These are phyloP conservation scores for Suillus placidus DNA, from an alignment of 768 basidiomycete genomes.

Conservation along the genomic window DNA sequence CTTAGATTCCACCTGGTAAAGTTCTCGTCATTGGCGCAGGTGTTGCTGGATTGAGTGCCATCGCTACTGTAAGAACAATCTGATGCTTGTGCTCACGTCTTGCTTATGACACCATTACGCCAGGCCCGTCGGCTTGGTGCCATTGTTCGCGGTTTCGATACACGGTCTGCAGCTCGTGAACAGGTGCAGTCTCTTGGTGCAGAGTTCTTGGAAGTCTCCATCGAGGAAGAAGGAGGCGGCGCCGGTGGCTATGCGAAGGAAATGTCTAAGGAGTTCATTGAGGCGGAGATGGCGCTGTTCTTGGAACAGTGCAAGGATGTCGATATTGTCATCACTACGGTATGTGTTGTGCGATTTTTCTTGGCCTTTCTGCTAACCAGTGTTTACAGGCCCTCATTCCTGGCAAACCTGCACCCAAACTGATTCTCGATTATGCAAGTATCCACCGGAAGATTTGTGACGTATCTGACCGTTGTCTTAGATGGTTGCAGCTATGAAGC, in stretches of 20 bases:
- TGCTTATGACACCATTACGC: not conserved
- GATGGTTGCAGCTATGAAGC: constrained; percentile 91
- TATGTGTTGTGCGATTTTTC: constrained; percentile 22
- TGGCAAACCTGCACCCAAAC: constrained; percentile 82
- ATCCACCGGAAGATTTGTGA: not conserved
- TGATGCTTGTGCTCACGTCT: not conserved
- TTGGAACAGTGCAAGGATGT: constrained; percentile 88
- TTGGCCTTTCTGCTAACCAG: constrained; percentile 6
- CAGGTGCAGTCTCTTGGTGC: constrained; percentile 90
- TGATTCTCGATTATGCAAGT: constrained; percentile 70
- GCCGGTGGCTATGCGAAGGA: constrained; percentile 87
- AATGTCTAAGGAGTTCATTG: constrained; percentile 90
- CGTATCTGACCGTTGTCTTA: constrained; percentile 23
- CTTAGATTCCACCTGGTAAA: constrained; percentile 82
- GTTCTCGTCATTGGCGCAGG: constrained; percentile 88
- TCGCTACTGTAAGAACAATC: constrained; percentile 63
- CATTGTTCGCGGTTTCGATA: constrained; percentile 88
- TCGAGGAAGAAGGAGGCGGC: constrained; percentile 82
- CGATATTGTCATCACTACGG: constrained; percentile 87
- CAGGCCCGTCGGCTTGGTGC: constrained; percentile 84
- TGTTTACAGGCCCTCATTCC: constrained; percentile 73
- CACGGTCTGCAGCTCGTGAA: constrained; percentile 81
- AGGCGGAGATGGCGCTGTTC: constrained; percentile 87
- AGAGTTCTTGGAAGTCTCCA: constrained; percentile 81
- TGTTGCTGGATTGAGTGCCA: constrained; percentile 87